Conservation (phyloP, 2,329 filamentous ascomycete genomes). For the Alternaria ethzedia region DNA sequence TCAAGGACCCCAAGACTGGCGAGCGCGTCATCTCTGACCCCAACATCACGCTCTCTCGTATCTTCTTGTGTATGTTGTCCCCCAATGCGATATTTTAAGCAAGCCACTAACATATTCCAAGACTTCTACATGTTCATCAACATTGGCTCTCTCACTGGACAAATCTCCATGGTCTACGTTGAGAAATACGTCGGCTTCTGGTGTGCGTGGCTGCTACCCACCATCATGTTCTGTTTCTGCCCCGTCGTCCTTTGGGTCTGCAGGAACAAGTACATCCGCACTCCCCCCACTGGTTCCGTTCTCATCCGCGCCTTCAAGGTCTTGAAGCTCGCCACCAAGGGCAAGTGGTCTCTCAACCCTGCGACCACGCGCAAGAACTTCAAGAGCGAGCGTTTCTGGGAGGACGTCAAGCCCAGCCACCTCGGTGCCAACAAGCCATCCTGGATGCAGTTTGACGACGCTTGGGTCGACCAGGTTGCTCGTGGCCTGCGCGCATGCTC, state of each 20-base stretch:
- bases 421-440: conserved; percentile 63
- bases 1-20: conserved; percentile 60
- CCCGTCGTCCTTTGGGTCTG: conserved; percentile 66
- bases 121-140: conserved; percentile 50
- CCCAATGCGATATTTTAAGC: not conserved
- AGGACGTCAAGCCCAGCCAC: conserved; percentile 70
- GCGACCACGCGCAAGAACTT: conserved; percentile 65
- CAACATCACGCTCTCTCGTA: conserved; percentile 69
- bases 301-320: conserved; percentile 70
- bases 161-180: conserved; percentile 75
- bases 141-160: conserved; percentile 70
- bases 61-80: conserved; percentile 52
- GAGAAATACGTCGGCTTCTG: conserved; percentile 80
- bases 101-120: not conserved
- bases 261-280: conserved; percentile 67
- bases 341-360: conserved; percentile 67
- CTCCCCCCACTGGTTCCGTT: conserved; percentile 74
- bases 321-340: conserved; percentile 67
- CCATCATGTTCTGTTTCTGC: conserved; percentile 66
- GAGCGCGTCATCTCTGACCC: conserved; percentile 75
- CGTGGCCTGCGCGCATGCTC: conserved; percentile 49
- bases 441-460: conserved; percentile 85
- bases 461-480: conserved; percentile 70
- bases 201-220: conserved; percentile 73
- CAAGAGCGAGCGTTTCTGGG: conserved; percentile 67